These are phyloP conservation scores for Elymus sibiricus DNA, from an alignment of 176 grass and related monocot genomes.

Conservation along the genomic window DNA sequence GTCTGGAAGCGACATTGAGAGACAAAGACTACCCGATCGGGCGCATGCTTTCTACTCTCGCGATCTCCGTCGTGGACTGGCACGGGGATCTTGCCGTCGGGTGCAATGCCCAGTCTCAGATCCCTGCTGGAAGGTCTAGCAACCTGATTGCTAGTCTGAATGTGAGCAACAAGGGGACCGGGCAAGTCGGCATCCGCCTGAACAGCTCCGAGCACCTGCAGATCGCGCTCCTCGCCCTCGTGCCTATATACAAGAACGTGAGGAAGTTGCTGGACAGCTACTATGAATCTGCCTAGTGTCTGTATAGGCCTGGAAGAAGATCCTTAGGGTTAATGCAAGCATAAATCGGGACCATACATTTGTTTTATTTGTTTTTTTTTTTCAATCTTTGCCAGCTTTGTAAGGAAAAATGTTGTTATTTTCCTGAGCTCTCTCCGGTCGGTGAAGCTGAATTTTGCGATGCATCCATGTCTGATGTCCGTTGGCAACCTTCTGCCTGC, in stretches of 20 bases:
- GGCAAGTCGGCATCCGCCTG: constrained; percentile 71
- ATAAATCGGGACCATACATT: constrained; percentile 35
- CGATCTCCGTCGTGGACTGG: constrained; percentile 83
- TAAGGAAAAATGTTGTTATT: constrained; percentile 12
- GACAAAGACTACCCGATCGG: constrained; percentile 94
- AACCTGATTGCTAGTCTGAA: constrained; percentile 69
- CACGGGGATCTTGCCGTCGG: constrained; percentile 82
- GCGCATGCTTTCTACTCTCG: constrained; percentile 63
- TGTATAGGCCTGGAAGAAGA: not conserved
- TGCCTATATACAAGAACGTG: constrained; percentile 63
- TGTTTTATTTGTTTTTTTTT: constrained; percentile 28
- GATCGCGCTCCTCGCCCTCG: constrained; percentile 67
- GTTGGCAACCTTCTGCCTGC: not conserved
- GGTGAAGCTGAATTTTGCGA: not conserved
- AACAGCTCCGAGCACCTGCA: constrained; percentile 92
- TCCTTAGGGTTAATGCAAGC: constrained; percentile 26
- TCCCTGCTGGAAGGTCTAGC: constrained; percentile 72
- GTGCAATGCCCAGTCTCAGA: constrained; percentile 75
- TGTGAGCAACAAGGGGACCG: constrained; percentile 82
- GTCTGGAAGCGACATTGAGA: constrained; percentile 73
- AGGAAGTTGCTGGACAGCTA: constrained; percentile 42
- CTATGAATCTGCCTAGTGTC: constrained; percentile 23
- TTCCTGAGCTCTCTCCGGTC: not conserved
- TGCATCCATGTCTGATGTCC: constrained; percentile 12
- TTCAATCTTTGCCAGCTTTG: constrained; percentile 21